Evolutionary conservation across 208 protist genomes (phyloP), one percentile per base, ranked within the genome.

Genomic region (Leishmania aethiopica): DNA sequence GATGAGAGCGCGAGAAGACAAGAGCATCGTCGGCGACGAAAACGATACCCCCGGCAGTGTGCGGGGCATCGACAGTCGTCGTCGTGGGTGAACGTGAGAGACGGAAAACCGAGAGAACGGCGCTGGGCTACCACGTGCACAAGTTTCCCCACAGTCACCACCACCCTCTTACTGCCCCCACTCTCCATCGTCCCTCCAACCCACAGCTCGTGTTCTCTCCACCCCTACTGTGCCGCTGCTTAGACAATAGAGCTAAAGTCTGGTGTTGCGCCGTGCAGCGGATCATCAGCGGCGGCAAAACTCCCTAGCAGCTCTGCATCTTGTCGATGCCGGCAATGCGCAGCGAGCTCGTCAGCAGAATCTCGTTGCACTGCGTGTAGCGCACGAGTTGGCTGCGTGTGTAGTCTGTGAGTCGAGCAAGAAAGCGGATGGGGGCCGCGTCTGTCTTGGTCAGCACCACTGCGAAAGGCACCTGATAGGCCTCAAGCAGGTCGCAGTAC

Each of bases 381-480:
- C 91, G 86, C 32, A 97, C 87, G 13, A 98, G 90, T 80, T 90
- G 87, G 55, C 87, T 93, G 69, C 95, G 93, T 15, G 93, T 97
- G 92, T 95, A 89, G 80, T 96, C 95, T 0, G 89, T 88, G 42
- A 98, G 81, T 1, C 95, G 92, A 0, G 94, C 93, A 1, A 98
- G 91, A n/a, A 93, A 93, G 40, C 91, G 92, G 78, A 98, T 95
- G 11, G 92, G 93, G 0, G 92, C 93, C 32, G 89, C 88, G 74
- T 98, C 95, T 5, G 93, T 98, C 69, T 98, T 98, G n/a, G 93
- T 96, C 35, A 98, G 53, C 45, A 98, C 89, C 7, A 98, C 93
- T 37, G 90, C 84, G 62, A 98, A 98, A 25, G 93, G 93, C 45
- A 98, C 87, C 19, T 59, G 77, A 28, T 92, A 83, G 0, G 82